Conservation (phyloP, 768 basidiomycete genomes). For the Mycena pura region DNA sequence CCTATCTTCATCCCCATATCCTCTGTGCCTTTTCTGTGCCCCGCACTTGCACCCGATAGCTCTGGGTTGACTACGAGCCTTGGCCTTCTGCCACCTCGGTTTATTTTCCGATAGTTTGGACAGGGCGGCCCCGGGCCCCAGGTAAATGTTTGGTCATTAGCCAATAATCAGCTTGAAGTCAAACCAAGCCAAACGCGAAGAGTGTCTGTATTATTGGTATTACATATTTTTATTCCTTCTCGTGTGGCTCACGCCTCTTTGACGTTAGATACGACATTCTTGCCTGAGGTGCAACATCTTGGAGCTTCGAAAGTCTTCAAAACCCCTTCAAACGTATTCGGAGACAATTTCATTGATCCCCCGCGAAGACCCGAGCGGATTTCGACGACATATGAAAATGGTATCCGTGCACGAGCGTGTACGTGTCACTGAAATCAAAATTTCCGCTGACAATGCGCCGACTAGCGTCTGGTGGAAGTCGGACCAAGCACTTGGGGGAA, state of each 20-base stretch:
- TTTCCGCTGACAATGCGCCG: slow-evolving; percentile 46
- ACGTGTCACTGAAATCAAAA: slow-evolving; percentile 52
- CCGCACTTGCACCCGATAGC: too few relatives aligned
- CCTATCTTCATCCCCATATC: too few relatives aligned
- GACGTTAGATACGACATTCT: slow-evolving; percentile 71
- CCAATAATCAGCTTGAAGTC: too few relatives aligned
- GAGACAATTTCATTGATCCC: neutral
- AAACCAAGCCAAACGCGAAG: slow-evolving; percentile 43
- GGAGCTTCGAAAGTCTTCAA: slow-evolving; percentile 62
- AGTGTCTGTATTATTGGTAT: slow-evolving; percentile 37
- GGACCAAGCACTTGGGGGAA: slow-evolving; percentile 41
- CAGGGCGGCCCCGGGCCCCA: slow-evolving; percentile 46
- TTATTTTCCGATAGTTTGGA: too few relatives aligned
- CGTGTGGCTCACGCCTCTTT: neutral
- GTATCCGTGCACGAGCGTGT: slow-evolving; percentile 55
- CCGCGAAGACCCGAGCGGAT: slow-evolving; percentile 63
- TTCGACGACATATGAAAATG: slow-evolving; percentile 57
- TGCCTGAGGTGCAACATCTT: slow-evolving; percentile 53
- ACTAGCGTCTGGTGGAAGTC: slow-evolving; percentile 45
- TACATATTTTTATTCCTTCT: neutral
- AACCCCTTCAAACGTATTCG: neutral
- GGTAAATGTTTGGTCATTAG: too few relatives aligned
- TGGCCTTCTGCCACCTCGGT: too few relatives aligned
- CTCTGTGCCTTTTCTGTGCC: too few relatives aligned
- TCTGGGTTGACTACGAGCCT: too few relatives aligned